Percentiles rank a stretch among this genome's conserved stretches.
These are phyloP conservation scores for Aspergillus wentii DNA, from an alignment of 495 filamentous ascomycete species.

Conservation along the genomic window DNA sequence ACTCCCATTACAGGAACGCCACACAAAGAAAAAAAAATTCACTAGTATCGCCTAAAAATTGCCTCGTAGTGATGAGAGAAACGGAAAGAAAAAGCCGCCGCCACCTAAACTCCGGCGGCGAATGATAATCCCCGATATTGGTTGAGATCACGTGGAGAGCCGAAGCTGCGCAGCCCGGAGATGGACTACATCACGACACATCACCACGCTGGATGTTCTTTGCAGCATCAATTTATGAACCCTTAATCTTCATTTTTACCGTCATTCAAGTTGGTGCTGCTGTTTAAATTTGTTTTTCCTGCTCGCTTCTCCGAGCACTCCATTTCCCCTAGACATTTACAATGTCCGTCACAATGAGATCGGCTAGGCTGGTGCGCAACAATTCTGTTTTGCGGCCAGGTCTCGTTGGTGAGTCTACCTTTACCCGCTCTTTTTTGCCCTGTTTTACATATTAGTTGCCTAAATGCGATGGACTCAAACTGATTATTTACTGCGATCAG, in stretches of 20 bases:
- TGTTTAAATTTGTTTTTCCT: constrained; percentile 15
- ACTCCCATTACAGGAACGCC: no score
- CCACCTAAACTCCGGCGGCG: constrained; percentile 7
- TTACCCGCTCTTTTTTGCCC: neutral
- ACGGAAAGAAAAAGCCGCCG: no score
- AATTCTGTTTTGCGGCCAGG: constrained; percentile 30
- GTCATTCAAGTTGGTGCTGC: constrained; percentile 10
- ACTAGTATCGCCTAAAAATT: neutral
- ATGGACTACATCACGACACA: constrained; percentile 20
- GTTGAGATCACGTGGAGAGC: constrained; percentile 23
- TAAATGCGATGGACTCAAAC: neutral
- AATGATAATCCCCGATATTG: constrained; percentile 20
- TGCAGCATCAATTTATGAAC: constrained; percentile 4
- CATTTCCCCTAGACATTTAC: constrained; percentile 25
- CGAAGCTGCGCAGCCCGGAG: constrained; percentile 10
- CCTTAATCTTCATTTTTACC: constrained; percentile 2
- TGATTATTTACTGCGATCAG: constrained; percentile 14
- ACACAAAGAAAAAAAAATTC: no score
- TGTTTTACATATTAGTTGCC: constrained; percentile 1
- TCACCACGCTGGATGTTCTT: constrained; percentile 6
- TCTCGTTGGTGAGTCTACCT: constrained; percentile 21
- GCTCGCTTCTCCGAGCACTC: constrained; percentile 26
- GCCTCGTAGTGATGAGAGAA: neutral
- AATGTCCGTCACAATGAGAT: constrained; percentile 43
- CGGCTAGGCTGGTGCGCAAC: constrained; percentile 38